A percentile compares a stretch with the other conserved stretches of the same genome.
phyloP scores from a whole-genome alignment of 176 grass and related monocot genomes.

The Canna indica region DNA sequence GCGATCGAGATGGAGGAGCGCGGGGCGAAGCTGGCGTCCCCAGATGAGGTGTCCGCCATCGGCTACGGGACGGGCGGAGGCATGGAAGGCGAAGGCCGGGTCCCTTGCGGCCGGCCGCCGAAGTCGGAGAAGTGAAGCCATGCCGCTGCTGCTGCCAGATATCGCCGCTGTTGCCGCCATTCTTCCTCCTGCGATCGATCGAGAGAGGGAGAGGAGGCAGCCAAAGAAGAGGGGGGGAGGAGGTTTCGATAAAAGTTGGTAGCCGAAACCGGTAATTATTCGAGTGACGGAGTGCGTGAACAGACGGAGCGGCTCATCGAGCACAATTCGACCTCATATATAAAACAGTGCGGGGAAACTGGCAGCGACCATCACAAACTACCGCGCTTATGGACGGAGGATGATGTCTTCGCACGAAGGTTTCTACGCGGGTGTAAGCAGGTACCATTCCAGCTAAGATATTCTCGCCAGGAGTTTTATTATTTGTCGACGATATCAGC shows the following conservation, averaged over 20 bases:
- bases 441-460: background rate
- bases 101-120: conserved; percentile 22
- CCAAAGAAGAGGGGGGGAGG: background rate
- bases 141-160: conserved; percentile 24
- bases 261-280: background rate
- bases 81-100: background rate
- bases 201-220: background rate
- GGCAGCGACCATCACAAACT: background rate
- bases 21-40: conserved; percentile 65
- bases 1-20: conserved; percentile 31
- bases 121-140: conserved; percentile 39
- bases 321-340: background rate
- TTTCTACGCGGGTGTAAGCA: background rate
- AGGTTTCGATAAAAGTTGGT: background rate
- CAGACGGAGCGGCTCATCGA: background rate
- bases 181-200: conserved; percentile 6
- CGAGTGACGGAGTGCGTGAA: background rate
- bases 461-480: background rate
- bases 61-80: conserved; percentile 27
- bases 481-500: background rate
- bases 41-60: conserved; percentile 59
- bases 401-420: background rate
- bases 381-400: background rate
- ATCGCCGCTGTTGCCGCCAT: conserved; percentile 60
- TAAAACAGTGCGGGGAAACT: background rate